Evolutionary conservation across 2,329 filamentous ascomycete species (phyloP).

Genomic region (Pseudogymnoascus sp.): DNA sequence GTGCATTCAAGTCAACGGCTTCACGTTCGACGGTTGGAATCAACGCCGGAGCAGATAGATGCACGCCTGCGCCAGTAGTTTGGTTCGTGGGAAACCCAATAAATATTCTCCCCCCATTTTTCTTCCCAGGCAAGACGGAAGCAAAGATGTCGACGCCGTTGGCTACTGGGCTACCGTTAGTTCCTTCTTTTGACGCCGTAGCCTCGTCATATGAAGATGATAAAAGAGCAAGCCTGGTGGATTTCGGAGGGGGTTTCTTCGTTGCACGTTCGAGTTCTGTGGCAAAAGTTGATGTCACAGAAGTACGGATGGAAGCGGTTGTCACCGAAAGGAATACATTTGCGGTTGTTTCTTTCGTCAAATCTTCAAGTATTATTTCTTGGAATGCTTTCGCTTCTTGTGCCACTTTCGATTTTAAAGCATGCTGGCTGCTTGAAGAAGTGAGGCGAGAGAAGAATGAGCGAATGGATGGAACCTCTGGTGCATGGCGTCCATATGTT

Average conservation of each 20-base stretch:
- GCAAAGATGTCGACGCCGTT: slow-evolving; percentile 73
- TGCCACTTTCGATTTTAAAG: slow-evolving; percentile 45
- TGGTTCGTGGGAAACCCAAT: slow-evolving; percentile 97
- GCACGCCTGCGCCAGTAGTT: slow-evolving; percentile 86
- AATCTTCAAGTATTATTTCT: slow-evolving; percentile 57
- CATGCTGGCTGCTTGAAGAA: slow-evolving; percentile 42
- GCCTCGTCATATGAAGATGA: slow-evolving; percentile 88
- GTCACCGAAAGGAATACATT: slow-evolving; percentile 86
- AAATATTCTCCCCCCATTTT: slow-evolving; percentile 75
- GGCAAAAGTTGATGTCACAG: slow-evolving; percentile 62
- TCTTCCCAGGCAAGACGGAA: slow-evolving; percentile 80
- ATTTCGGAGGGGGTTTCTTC: slow-evolving; percentile 90
- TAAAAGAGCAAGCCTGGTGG: slow-evolving; percentile 75
- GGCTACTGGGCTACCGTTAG: slow-evolving; percentile 36
- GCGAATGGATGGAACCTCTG: slow-evolving; percentile 55
- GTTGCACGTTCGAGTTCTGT: slow-evolving; percentile 89
- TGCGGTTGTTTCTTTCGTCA: slow-evolving; percentile 61
- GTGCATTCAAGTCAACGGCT: slow-evolving; percentile 90
- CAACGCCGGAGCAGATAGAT: slow-evolving; percentile 90
- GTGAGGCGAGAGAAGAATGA: slow-evolving; percentile 78
- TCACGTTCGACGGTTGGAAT: slow-evolving; percentile 97
- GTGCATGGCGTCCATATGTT: slow-evolving; percentile 38
- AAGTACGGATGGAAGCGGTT: slow-evolving; percentile 72
- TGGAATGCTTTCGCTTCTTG: slow-evolving; percentile 56
- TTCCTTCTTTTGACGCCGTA: slow-evolving; percentile 42